A percentile compares a stretch with the other conserved stretches of the same genome.
Conservation (phyloP, 176 grass and related monocot species). For the Hyparrhenia diplandra region DNA sequence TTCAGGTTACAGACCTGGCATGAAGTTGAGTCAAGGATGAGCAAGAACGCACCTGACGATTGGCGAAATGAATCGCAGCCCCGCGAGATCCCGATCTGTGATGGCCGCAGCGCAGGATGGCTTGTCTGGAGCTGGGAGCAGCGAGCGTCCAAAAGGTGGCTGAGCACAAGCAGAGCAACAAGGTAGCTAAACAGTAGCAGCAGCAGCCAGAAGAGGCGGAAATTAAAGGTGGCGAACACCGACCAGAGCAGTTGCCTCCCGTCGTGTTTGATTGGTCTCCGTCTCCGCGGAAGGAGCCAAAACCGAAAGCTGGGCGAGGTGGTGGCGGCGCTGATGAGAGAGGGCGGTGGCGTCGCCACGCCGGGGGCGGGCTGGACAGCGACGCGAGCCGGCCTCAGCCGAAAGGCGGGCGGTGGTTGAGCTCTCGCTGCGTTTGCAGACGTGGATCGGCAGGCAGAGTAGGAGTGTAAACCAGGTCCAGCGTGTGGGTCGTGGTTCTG, state of each 20-base stretch:
- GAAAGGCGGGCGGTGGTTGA: slow-evolving; percentile 36
- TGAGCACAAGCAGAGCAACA: background rate
- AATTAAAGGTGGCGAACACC: slow-evolving; percentile 35
- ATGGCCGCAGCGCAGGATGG: background rate
- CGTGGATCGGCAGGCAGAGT: background rate
- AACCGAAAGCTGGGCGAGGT: slow-evolving; percentile 6
- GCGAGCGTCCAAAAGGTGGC: slow-evolving; percentile 24
- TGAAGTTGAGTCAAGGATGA: background rate
- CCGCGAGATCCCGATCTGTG: slow-evolving; percentile 40
- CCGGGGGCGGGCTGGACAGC: slow-evolving; percentile 21
- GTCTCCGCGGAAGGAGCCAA: slow-evolving; percentile 31
- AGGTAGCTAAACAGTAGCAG: background rate
- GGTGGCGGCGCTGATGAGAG: slow-evolving; percentile 12
- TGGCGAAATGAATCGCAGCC: background rate
- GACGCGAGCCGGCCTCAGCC: slow-evolving; percentile 22
- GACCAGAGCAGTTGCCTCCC: slow-evolving; percentile 18
- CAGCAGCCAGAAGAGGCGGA: background rate
- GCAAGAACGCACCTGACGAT: background rate
- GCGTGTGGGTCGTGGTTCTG: too few relatives aligned
- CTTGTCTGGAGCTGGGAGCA: slow-evolving; percentile 38
- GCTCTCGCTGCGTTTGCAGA: slow-evolving; percentile 2
- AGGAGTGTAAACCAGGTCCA: too few relatives aligned
- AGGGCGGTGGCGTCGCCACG: slow-evolving; percentile 25
- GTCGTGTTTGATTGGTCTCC: background rate
- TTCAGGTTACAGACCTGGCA: background rate